phyloP scores from a whole-genome alignment of 768 basidiomycete genomes.

The Boletus tylopilopsis region DNA sequence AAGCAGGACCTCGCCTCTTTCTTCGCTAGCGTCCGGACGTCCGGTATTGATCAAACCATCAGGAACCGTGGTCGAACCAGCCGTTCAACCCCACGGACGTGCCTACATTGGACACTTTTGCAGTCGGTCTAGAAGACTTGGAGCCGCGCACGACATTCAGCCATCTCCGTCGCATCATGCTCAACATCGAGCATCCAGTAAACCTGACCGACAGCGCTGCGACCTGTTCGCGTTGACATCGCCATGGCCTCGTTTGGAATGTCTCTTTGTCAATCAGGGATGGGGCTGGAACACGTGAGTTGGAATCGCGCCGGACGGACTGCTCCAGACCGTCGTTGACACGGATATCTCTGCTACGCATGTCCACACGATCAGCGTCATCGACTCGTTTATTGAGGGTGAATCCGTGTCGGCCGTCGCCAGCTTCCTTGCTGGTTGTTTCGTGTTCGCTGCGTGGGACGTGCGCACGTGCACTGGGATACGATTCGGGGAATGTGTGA shows the following conservation, averaged over 20 bases:
- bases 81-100: background rate
- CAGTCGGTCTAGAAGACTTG: background rate
- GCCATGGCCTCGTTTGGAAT: background rate
- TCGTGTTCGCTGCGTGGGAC: no score
- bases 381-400: no score
- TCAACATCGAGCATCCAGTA: background rate
- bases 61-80: background rate
- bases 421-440: no score
- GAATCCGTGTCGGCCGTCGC: no score
- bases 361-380: no score
- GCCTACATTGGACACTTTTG: background rate
- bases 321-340: no score
- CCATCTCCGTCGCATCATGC: background rate
- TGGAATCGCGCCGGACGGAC: no score
- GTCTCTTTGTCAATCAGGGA: background rate
- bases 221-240: background rate
- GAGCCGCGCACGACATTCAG: background rate
- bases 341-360: no score
- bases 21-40: background rate
- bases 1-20: background rate
- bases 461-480: no score
- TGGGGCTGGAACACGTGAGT: background rate
- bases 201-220: background rate
- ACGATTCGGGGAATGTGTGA: no score
- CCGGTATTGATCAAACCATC: background rate